Conservation (phyloP, 495 filamentous ascomycete genomes). For the Aspergillus baeticus region DNA sequence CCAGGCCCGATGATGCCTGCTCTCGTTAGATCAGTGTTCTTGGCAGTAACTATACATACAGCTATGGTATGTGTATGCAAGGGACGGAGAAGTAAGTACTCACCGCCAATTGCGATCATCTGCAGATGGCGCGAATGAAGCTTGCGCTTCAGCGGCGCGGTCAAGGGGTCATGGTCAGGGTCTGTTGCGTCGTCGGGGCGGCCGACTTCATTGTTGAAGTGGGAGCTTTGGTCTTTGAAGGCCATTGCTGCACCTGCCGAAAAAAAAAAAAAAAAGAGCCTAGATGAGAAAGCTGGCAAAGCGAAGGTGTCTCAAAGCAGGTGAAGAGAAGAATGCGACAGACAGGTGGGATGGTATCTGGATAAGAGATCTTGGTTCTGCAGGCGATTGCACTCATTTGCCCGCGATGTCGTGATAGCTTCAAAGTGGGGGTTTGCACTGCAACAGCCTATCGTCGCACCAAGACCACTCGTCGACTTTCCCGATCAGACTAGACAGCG, state of each 20-base stretch:
- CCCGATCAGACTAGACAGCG: background rate
- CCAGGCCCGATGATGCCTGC: slow-evolving; percentile 50
- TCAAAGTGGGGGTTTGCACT: slow-evolving; percentile 6
- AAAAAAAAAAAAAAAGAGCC: too few species aligned
- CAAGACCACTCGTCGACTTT: background rate
- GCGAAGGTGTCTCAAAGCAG: background rate
- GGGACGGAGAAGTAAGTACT: background rate
- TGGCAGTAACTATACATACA: background rate
- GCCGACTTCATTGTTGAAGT: slow-evolving; percentile 13
- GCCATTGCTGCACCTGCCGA: too few species aligned
- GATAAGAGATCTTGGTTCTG: background rate
- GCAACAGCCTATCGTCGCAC: background rate
- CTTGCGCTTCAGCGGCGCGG: slow-evolving; percentile 45
- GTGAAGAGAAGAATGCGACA: background rate
- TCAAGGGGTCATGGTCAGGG: slow-evolving; percentile 21
- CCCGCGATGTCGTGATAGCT: slow-evolving; percentile 34
- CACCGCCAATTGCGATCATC: slow-evolving; percentile 67
- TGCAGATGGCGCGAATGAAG: slow-evolving; percentile 65
- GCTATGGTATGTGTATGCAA: slow-evolving; percentile 33
- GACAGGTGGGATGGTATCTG: slow-evolving; percentile 3
- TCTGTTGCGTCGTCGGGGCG: slow-evolving; percentile 7
- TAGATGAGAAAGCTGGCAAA: too few species aligned
- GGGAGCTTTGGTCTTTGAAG: slow-evolving; percentile 6
- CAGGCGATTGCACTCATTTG: slow-evolving; percentile 22
- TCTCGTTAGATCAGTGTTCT: background rate